Evolutionary conservation across 192 early-diverging fungal species (phyloP), one percentile per base, ranked within the genome.

Genomic region (Umbelopsis sp.): DNA sequence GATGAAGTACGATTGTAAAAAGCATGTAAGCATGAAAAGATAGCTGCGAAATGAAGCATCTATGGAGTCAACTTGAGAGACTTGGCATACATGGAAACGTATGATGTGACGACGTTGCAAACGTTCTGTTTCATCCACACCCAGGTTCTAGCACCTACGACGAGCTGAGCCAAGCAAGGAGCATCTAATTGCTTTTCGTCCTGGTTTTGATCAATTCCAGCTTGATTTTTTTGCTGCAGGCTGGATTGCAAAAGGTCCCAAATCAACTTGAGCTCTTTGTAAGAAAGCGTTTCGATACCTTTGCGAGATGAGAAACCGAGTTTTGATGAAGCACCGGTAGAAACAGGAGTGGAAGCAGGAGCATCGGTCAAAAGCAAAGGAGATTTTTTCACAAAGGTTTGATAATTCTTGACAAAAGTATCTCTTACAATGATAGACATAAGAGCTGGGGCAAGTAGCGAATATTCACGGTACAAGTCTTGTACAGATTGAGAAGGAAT

Each of bases 351-450:
- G 29, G 26, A 2, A 62, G 56, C 24, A 17, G 56, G 56, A 2
- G 56, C 17, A 2, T 26, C 56, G 31, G 56, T 62, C 29, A 62
- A 34, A 14, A 29, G 56, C 29, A 32, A 34, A 20, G 56, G 56
- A 7, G 56, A 62, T 4, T 29, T 62, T 16, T 62, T 62, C 32
- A 62, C 34, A 5, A 62, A 62, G 26, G 14, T 14, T 34, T 62
- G 56, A 31, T 62, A 62, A 20, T 62, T 62, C 14, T 62, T 62
- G 29, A 62, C 56, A 62, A 62, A 62, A 4, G 73, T 70, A 22
- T 75, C 54, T 41, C 56, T 29, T 11, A 75, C 36, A 22, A 75
- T 62, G 20, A 75, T 75, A 3, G 73, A 75, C 73, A 75, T 75
- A 16, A 75, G 43, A 16, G 73, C 73, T 21, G 73, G 73, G 4